phyloP scores from a whole-genome alignment of 2,329 filamentous ascomycete genomes.

The Graphilbum ipis-grandicollis region DNA sequence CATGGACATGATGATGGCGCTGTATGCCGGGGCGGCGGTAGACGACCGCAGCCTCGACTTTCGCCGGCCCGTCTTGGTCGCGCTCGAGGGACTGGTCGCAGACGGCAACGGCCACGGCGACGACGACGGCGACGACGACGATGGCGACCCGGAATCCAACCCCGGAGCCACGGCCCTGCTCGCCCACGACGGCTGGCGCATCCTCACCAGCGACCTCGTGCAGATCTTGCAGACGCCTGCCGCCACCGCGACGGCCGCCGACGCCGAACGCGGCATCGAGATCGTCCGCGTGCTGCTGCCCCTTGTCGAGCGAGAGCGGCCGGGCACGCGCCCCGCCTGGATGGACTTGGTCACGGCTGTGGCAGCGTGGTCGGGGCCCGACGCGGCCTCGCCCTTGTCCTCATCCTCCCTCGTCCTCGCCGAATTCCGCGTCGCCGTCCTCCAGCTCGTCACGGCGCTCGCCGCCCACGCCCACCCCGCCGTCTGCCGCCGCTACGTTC shows the following conservation, averaged over 20 bases:
- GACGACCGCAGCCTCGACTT: constrained; percentile 26
- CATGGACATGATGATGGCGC: constrained; percentile 44
- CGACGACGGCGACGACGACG: constrained; percentile 20
- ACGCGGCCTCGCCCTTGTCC: too few relatives aligned
- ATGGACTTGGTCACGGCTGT: constrained; percentile 34
- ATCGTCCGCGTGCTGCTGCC: constrained; percentile 37
- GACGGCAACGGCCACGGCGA: neutral
- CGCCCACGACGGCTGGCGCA: constrained; percentile 33
- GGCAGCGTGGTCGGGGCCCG: constrained; percentile 27
- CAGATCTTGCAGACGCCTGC: constrained; percentile 17
- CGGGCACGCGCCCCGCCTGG: constrained; percentile 31
- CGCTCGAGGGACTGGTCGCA: constrained; percentile 36
- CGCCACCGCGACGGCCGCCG: neutral
- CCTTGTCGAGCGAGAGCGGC: constrained; percentile 28
- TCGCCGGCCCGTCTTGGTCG: constrained; percentile 37
- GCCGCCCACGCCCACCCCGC: constrained; percentile 26
- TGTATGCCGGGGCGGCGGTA: constrained; percentile 26
- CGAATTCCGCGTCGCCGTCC: constrained; percentile 34
- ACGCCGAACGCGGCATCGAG: constrained; percentile 30
- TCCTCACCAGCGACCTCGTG: constrained; percentile 31
- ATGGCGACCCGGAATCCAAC: constrained; percentile 27
- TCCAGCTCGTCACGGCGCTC: constrained; percentile 39
- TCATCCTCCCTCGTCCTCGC: too few relatives aligned
- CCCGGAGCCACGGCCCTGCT: constrained; percentile 25
- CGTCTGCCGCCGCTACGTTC: constrained; percentile 29